phyloP scores from a whole-genome alignment of 768 basidiomycete genomes.

The Auricularia sp. region DNA sequence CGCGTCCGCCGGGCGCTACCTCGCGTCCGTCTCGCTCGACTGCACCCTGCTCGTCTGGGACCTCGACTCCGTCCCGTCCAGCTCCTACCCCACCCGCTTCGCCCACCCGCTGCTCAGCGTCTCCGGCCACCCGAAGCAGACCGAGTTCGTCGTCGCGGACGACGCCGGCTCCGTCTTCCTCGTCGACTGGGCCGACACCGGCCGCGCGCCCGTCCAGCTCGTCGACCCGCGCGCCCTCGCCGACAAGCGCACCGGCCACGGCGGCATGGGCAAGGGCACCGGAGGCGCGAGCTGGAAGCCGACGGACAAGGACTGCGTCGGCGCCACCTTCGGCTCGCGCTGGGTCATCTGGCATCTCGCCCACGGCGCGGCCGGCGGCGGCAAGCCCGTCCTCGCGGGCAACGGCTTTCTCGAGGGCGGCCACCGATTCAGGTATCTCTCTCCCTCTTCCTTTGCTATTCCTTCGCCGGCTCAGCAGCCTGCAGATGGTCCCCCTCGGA shows the following conservation, averaged over 20 bases:
- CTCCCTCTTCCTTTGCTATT: neutral
- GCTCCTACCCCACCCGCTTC: slow-evolving; percentile 60
- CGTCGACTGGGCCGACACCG: slow-evolving; percentile 63
- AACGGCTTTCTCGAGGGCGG: slow-evolving; percentile 58
- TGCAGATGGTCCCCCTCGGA: slow-evolving; percentile 68
- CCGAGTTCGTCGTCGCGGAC: slow-evolving; percentile 73
- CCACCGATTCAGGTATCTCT: slow-evolving; percentile 48
- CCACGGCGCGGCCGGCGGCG: slow-evolving; percentile 45
- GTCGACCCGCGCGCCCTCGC: slow-evolving; percentile 58
- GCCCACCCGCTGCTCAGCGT: slow-evolving; percentile 62
- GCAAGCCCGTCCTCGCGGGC: slow-evolving; percentile 56
- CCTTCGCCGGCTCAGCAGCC: neutral
- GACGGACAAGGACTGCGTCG: slow-evolving; percentile 59
- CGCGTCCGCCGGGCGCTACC: slow-evolving; percentile 57
- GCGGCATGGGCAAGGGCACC: slow-evolving; percentile 30
- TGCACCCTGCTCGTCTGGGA: slow-evolving; percentile 84
- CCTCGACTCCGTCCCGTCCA: slow-evolving; percentile 36
- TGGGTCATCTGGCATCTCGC: slow-evolving; percentile 73
- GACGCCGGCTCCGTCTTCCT: slow-evolving; percentile 62
- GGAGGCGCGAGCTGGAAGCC: slow-evolving; percentile 62
- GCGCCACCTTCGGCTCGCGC: slow-evolving; percentile 60
- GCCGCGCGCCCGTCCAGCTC: slow-evolving; percentile 60
- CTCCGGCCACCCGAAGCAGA: slow-evolving; percentile 63
- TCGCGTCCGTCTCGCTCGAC: slow-evolving; percentile 78
- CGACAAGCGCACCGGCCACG: slow-evolving; percentile 35